Base-by-base conservation (phyloP, 331 rosid species). In the Quercus lobata region DNA sequence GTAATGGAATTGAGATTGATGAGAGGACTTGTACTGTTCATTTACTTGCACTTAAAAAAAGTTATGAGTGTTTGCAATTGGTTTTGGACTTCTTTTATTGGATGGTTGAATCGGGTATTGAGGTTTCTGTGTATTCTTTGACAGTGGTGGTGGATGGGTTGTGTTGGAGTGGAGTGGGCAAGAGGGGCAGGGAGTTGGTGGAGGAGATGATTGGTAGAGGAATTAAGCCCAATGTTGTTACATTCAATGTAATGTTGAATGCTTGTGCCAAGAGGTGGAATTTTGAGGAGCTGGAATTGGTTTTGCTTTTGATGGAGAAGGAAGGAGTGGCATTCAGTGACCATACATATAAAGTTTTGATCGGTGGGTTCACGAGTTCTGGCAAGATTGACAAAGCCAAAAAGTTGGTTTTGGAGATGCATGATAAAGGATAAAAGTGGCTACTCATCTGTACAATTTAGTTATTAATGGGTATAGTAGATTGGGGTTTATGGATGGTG, bases 1-100 rank as follows among this genome's bases (percentile, higher is more conserved):
- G 25, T 55, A 52, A 66, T 61, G 80, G 79, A 58, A 74, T 78
- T 75, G 72, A 15, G 62, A 86, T 83, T 12, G 79, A 83, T 19
- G 87, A 78, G 71, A 78, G 72, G 65, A 75, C 83, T 46, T 80
- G 83, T 54, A 86, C 87, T 16, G 80, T 78, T 49, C 87, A 86
- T 71, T 79, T 86, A 24, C 72, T 77, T 15, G 30, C 82, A n/a
- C 87, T 77, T n/a, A 80, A 73, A 9, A 41, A 41, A 58, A 68
- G 79, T 76, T 76, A 68, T 49, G 79, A 73, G 57, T 35, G 60
- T 21, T 41, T 58, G 52, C 55, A 76, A 56, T 22, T 57, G 49
- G 69, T 61, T 44, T 37, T 80, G 15, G 80, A 69, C 66, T 86
- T 86, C 57, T 83, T 80, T 30, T n/a, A 73, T 22, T 56, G 56